Evolutionary conservation across 768 basidiomycete species (phyloP).

Genomic region (Xerocomellus intermedius): DNA sequence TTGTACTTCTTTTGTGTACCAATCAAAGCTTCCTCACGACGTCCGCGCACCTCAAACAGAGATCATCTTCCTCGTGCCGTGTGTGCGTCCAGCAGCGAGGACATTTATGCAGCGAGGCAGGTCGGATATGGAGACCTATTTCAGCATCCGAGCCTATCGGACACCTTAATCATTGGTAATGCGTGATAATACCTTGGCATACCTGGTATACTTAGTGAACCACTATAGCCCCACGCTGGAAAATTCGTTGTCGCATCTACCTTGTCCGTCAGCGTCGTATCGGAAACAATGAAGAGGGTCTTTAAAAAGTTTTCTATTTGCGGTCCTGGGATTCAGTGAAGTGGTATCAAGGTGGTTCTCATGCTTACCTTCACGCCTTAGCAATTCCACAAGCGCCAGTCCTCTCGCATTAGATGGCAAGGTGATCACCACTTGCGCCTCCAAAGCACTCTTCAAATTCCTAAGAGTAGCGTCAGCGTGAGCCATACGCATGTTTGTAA

Average conservation of each 20-base stretch:
- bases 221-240: conserved; percentile 50
- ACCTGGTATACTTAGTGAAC: conserved; percentile 48
- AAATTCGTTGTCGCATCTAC: conserved; percentile 39
- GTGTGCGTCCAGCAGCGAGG: conserved; percentile 90
- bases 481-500: not conserved
- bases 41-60: conserved; percentile 66
- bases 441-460: conserved; percentile 69
- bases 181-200: conserved; percentile 9
- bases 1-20: not conserved
- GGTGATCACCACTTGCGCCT: conserved; percentile 70
- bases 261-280: conserved; percentile 53
- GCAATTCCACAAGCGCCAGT: conserved; percentile 35
- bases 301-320: conserved; percentile 60
- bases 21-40: conserved; percentile 15
- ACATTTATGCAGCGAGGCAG: conserved; percentile 68
- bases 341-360: not conserved
- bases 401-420: conserved; percentile 39
- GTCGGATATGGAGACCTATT: conserved; percentile 55
- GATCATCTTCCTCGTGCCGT: conserved; percentile 42
- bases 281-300: conserved; percentile 79
- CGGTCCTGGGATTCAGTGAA: not conserved
- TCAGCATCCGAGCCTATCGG: conserved; percentile 12
- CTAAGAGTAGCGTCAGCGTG: conserved; percentile 37
- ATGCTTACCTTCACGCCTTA: conserved; percentile 43
- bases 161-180: not conserved